These are phyloP conservation scores for Byssoonygena ceratinophila DNA, from an alignment of 2,329 filamentous ascomycete species.

Conservation along the genomic window DNA sequence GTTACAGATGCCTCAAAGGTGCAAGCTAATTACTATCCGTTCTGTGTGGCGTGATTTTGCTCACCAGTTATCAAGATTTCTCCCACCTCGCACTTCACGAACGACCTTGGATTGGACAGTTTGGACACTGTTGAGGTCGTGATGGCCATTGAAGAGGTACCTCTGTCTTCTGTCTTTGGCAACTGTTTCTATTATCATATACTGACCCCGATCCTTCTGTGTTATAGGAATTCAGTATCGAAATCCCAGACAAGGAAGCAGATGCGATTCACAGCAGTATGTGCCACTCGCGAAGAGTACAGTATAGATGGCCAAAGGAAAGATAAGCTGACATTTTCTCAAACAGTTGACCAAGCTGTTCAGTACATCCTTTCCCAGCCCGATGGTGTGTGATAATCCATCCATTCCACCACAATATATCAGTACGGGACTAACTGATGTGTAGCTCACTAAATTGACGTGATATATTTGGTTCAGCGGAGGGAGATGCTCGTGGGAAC, in stretches of 20 bases:
- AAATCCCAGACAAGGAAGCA: conserved; percentile 96
- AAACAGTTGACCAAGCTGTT: conserved; percentile 78
- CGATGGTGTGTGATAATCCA: conserved; percentile 63
- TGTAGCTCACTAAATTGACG: conserved; percentile 16
- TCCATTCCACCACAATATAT: conserved; percentile 23
- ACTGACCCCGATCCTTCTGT: conserved; percentile 12
- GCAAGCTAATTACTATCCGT: conserved; percentile 18
- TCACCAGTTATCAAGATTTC: conserved; percentile 54
- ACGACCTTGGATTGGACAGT: conserved; percentile 93
- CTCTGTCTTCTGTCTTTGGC: background rate
- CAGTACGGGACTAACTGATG: conserved; percentile 17
- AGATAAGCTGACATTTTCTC: background rate
- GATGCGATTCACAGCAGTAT: conserved; percentile 87
- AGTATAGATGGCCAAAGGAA: background rate
- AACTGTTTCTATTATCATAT: no score
- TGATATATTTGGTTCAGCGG: background rate
- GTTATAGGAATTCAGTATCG: conserved; percentile 68
- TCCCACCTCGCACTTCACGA: conserved; percentile 77
- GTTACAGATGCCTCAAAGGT: conserved; percentile 48
- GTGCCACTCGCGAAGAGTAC: conserved; percentile 27
- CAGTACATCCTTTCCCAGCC: conserved; percentile 89
- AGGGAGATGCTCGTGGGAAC: background rate
- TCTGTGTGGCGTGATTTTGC: background rate
- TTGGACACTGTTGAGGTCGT: conserved; percentile 98
- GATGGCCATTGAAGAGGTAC: conserved; percentile 98